These are phyloP conservation scores for Debaryomyces psychrophilus DNA, from an alignment of 1,139 yeast species.

Conservation along the genomic window DNA sequence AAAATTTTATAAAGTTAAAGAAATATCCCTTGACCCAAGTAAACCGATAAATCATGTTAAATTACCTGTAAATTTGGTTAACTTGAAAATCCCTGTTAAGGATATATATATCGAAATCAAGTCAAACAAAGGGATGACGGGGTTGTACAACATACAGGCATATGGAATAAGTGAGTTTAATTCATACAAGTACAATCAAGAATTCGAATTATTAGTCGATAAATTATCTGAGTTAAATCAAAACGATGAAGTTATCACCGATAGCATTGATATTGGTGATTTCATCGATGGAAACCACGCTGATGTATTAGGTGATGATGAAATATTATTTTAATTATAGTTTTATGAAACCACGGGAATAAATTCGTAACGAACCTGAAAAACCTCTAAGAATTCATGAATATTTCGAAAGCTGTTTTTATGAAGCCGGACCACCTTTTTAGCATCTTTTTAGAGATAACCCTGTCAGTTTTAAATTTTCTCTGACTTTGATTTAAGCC, in stretches of 20 bases:
- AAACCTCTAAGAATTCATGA: not conserved
- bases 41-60: constrained; percentile 32
- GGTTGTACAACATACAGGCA: constrained; percentile 35
- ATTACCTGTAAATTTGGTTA: constrained; percentile 40
- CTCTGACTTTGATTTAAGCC: too few relatives aligned
- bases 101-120: constrained; percentile 42
- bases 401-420: not conserved
- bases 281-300: constrained; percentile 1
- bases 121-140: constrained; percentile 24
- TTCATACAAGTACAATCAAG: constrained; percentile 30
- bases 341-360: not conserved
- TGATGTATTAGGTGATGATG: constrained; percentile 6
- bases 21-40: constrained; percentile 20
- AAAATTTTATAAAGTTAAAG: constrained; percentile 39
- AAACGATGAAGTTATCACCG: not conserved
- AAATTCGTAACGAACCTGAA: not conserved
- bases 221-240: constrained; percentile 18
- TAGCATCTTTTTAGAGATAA: too few relatives aligned
- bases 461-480: too few relatives aligned
- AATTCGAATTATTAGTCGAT: constrained; percentile 29
- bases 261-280: not conserved
- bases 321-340: constrained; percentile 4
- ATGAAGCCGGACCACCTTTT: too few relatives aligned
- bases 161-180: constrained; percentile 43
- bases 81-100: constrained; percentile 34